Conservation (phyloP, 306 rosid species). For the Vigna hirtella region DNA sequence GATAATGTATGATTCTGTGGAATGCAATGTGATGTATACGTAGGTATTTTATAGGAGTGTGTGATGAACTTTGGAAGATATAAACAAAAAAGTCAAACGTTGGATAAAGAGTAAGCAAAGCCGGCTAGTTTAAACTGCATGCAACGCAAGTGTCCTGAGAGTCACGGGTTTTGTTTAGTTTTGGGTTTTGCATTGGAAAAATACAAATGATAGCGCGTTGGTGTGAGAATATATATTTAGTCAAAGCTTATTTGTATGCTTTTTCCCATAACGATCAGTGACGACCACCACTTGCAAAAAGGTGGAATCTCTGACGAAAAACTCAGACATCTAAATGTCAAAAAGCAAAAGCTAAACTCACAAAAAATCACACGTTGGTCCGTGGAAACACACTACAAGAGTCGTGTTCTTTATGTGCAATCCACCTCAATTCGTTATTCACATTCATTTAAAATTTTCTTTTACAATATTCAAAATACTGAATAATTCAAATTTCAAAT, state of each 20-base stretch:
- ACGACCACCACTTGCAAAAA: too few species aligned
- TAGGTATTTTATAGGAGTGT: background rate
- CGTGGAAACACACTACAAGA: too few species aligned
- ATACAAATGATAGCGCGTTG: slow-evolving; percentile 1
- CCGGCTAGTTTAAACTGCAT: background rate
- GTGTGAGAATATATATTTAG: background rate
- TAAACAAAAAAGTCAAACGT: background rate
- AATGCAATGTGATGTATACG: background rate
- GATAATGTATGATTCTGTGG: background rate
- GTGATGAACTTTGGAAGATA: background rate
- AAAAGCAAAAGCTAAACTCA: too few species aligned
- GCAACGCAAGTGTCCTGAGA: background rate
- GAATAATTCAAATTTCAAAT: too few species aligned
- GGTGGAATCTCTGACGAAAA: too few species aligned
- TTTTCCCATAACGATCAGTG: too few species aligned
- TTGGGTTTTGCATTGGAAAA: background rate
- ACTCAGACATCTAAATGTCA: too few species aligned
- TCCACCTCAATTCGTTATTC: background rate
- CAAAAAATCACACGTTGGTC: too few species aligned
- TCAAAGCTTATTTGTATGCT: background rate
- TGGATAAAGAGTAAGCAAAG: slow-evolving; percentile 26
- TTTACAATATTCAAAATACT: too few species aligned
- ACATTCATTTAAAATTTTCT: too few species aligned
- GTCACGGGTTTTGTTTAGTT: background rate
- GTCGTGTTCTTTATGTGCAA: too few species aligned